A percentile compares a stretch with the other conserved stretches of the same genome.
Conservation (phyloP, 441 rosid genomes). For the Mallotus repandus region DNA sequence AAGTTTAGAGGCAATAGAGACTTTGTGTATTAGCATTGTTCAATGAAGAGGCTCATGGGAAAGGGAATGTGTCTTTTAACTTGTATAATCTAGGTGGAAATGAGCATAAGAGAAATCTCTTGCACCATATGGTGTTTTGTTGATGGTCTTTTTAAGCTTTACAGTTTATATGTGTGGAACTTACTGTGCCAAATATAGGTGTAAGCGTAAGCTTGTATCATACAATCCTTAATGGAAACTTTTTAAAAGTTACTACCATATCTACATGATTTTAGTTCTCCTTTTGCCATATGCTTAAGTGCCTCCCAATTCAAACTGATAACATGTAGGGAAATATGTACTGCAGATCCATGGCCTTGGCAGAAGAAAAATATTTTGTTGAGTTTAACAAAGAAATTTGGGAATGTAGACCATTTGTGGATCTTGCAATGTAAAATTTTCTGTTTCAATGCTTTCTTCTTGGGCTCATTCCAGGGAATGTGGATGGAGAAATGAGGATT, state of each 20-base stretch:
- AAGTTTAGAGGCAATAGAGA: not conserved
- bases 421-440: not conserved
- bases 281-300: not conserved
- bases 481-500: constrained; percentile 73
- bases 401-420: not conserved
- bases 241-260: not conserved
- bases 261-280: not conserved
- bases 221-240: not conserved
- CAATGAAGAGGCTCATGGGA: not conserved
- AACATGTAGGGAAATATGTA: not conserved
- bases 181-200: not conserved
- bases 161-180: not conserved
- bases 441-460: not conserved
- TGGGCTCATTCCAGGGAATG: constrained; percentile 64
- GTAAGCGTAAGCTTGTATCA: not conserved
- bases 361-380: too few species aligned
- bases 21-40: not conserved
- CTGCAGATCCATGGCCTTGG: not conserved
- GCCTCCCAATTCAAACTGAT: not conserved
- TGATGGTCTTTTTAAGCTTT: not conserved
- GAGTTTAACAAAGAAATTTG: not conserved
- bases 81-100: not conserved
- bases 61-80: not conserved
- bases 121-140: not conserved
- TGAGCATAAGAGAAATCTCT: not conserved